Conservation (phyloP, 306 rosid genomes). For the Lupinus albus region DNA sequence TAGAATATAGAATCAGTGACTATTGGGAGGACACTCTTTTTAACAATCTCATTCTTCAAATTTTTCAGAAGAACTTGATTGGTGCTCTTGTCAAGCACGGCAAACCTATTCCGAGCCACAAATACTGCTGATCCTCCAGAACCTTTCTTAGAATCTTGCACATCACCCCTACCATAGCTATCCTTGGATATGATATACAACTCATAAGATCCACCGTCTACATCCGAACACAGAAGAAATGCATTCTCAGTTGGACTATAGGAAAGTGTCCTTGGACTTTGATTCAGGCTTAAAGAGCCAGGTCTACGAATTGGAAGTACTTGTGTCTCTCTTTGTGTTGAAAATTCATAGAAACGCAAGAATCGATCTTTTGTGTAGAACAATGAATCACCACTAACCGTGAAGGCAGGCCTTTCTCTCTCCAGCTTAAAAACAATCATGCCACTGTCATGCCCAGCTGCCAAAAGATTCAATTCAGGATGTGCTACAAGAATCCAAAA, state of each 20-base stretch:
- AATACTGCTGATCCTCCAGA: constrained; percentile 85
- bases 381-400: constrained; percentile 78
- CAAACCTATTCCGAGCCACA: constrained; percentile 91
- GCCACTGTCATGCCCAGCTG: constrained; percentile 98
- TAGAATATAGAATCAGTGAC: constrained; percentile 82
- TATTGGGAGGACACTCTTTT: constrained; percentile 74
- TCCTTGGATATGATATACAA: constrained; percentile 74
- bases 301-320: constrained; percentile 84
- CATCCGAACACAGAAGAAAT: constrained; percentile 86
- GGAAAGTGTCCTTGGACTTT: constrained; percentile 85
- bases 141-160: constrained; percentile 86
- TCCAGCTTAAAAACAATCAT: constrained; percentile 93
- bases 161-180: constrained; percentile 73
- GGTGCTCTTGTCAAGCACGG: constrained; percentile 83
- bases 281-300: constrained; percentile 76
- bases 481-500: constrained; percentile 97
- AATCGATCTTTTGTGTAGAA: constrained; percentile 83
- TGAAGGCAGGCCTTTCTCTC: constrained; percentile 94
- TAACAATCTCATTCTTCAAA: constrained; percentile 72
- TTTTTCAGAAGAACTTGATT: constrained; percentile 74
- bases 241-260: constrained; percentile 91
- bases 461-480: constrained; percentile 94
- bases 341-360: constrained; percentile 76
- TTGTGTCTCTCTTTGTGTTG: constrained; percentile 81
- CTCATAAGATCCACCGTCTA: constrained; percentile 90